Percentiles rank a stretch among this genome's conserved stretches.
Evolutionary conservation across 768 basidiomycete genomes (phyloP).

Genomic region (Boletus subcaerulescens): DNA sequence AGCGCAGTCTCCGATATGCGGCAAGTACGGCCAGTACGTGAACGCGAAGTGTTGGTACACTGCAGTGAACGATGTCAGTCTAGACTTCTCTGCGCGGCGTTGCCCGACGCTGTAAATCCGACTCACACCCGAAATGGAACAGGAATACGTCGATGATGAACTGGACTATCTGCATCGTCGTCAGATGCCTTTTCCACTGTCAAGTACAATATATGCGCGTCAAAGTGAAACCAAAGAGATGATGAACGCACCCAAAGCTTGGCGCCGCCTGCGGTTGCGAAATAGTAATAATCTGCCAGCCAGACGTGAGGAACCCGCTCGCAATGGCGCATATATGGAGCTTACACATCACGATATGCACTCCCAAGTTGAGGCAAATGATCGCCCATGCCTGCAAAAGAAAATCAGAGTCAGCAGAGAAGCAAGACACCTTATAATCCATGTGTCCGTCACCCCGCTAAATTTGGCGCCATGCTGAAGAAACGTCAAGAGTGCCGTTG

Average conservation of each 20-base stretch:
- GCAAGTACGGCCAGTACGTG: conserved; percentile 24
- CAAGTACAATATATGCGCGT: background rate
- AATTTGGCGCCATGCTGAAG: conserved; percentile 88
- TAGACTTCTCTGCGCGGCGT: too few species aligned
- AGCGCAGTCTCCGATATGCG: conserved; percentile 26
- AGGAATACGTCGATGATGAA: conserved; percentile 22
- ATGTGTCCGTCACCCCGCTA: conserved; percentile 56
- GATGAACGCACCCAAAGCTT: conserved; percentile 21
- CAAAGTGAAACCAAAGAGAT: background rate
- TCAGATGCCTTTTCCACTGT: conserved; percentile 29
- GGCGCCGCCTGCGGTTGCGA: conserved; percentile 75
- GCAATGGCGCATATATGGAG: conserved; percentile 12
- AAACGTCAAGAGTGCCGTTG: conserved; percentile 89
- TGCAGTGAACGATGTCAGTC: conserved; percentile 1
- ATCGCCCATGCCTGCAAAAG: conserved; percentile 78
- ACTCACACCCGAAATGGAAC: conserved; percentile 26
- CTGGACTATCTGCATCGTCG: conserved; percentile 26
- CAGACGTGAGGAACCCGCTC: background rate
- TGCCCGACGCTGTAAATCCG: background rate
- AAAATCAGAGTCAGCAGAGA: conserved; percentile 1
- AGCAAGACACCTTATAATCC: background rate
- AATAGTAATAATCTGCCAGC: conserved; percentile 93
- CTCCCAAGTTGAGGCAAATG: conserved; percentile 80
- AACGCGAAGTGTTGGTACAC: conserved; percentile 28
- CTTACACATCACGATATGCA: conserved; percentile 96